phyloP scores from a whole-genome alignment of 805 yeast species.

The Scheffersomyces coipomensis region DNA sequence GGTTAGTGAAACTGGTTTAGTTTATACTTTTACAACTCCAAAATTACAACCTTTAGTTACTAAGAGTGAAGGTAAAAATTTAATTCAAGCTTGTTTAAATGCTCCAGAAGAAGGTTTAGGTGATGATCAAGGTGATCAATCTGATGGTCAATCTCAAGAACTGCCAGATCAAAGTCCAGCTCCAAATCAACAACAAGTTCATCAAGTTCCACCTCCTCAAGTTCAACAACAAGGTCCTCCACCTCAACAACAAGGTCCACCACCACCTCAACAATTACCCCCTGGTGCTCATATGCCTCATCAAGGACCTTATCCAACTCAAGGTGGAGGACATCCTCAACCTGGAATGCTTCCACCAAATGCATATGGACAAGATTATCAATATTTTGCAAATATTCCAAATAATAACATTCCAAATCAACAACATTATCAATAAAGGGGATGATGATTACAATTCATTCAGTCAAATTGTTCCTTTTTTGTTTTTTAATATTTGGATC shows the following conservation, averaged over 20 bases:
- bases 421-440: slow-evolving; percentile 53
- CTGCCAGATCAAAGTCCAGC: slow-evolving; percentile 41
- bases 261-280: slow-evolving; percentile 35
- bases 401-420: slow-evolving; percentile 46
- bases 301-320: slow-evolving; percentile 46
- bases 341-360: slow-evolving; percentile 46
- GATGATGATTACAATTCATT: no score
- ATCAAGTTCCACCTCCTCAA: slow-evolving; percentile 15
- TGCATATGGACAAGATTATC: slow-evolving; percentile 51
- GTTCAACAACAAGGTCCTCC: slow-evolving; percentile 27
- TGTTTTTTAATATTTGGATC: no score
- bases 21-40: slow-evolving; percentile 98
- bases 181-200: slow-evolving; percentile 23
- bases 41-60: slow-evolving; percentile 97
- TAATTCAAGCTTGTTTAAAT: slow-evolving; percentile 93
- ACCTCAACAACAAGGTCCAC: slow-evolving; percentile 28
- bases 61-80: slow-evolving; percentile 93
- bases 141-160: slow-evolving; percentile 48
- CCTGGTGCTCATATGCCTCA: slow-evolving; percentile 42
- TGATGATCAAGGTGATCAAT: slow-evolving; percentile 57
- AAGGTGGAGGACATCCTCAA: slow-evolving; percentile 24
- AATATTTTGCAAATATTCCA: slow-evolving; percentile 58
- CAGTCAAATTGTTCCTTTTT: no score
- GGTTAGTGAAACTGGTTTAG: slow-evolving; percentile 97
- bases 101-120: slow-evolving; percentile 88